phyloP scores from a whole-genome alignment of 2,329 filamentous ascomycete species.

The Mariannaea sp. region DNA sequence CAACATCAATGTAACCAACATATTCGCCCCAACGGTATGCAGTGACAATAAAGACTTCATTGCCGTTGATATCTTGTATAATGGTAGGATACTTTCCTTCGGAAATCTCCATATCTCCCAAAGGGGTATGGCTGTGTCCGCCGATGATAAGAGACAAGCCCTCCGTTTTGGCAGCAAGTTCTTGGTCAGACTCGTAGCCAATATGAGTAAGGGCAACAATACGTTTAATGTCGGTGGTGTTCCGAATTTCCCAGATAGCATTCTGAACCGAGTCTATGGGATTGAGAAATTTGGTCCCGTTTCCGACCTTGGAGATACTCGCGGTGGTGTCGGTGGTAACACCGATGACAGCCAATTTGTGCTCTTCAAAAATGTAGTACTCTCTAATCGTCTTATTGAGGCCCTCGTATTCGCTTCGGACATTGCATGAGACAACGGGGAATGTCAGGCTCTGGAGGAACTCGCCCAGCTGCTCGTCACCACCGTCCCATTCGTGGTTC shows the following conservation, averaged over 20 bases:
- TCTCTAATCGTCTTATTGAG: conserved; percentile 68
- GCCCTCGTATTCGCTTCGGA: conserved; percentile 61
- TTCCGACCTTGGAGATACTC: conserved; percentile 61
- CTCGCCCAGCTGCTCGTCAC: conserved; percentile 64
- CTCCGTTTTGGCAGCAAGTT: conserved; percentile 62
- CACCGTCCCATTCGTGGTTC: conserved; percentile 70
- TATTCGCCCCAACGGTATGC: conserved; percentile 73
- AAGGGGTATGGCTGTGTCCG: conserved; percentile 63
- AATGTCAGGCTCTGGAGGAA: conserved; percentile 69
- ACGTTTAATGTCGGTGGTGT: conserved; percentile 64
- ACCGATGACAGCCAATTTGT: conserved; percentile 66
- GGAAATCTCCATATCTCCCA: conserved; percentile 63
- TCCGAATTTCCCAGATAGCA: conserved; percentile 64
- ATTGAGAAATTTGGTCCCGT: conserved; percentile 63
- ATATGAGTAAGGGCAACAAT: conserved; percentile 71
- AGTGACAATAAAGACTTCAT: conserved; percentile 71
- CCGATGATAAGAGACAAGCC: conserved; percentile 72
- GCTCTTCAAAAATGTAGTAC: conserved; percentile 66
- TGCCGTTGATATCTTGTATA: conserved; percentile 61
- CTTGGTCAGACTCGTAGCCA: conserved; percentile 67
- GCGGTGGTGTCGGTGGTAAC: conserved; percentile 65
- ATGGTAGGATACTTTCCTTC: conserved; percentile 68
- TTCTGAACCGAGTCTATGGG: conserved; percentile 62
- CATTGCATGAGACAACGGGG: conserved; percentile 66
- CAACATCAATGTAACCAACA: conserved; percentile 69